phyloP scores from a whole-genome alignment of 192 early-diverging fungal genomes.

The Entomortierella beljakovae region DNA sequence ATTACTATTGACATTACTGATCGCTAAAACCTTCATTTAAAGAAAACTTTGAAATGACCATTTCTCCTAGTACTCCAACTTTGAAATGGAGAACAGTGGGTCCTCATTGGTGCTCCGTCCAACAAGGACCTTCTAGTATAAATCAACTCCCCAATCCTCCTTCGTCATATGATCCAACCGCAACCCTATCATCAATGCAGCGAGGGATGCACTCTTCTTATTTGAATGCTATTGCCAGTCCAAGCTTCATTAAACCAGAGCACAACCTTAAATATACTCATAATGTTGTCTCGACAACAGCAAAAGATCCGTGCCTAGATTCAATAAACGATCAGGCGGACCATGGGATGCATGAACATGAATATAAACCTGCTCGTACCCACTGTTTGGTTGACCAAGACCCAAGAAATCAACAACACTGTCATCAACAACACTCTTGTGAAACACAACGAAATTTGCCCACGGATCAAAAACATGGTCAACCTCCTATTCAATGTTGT shows the following conservation, averaged over 20 bases:
- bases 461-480: constrained; percentile 4
- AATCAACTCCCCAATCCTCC: background rate
- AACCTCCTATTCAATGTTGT: no score
- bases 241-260: background rate
- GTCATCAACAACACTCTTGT: background rate
- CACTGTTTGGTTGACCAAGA: no score
- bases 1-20: no score
- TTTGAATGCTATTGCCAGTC: constrained; percentile 8
- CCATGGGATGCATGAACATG: no score
- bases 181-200: background rate
- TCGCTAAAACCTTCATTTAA: no score
- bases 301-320: no score
- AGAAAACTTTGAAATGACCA: background rate
- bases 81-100: background rate
- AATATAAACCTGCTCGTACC: no score
- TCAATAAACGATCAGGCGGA: no score
- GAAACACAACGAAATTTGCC: background rate
- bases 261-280: constrained; percentile 2
- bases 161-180: background rate
- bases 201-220: background rate
- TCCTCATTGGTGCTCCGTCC: constrained; percentile 4
- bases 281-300: background rate
- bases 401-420: background rate
- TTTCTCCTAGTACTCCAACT: background rate
- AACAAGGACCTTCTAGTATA: background rate